Evolutionary conservation across 2,329 filamentous ascomycete species (phyloP), one percentile per base, ranked within the genome.

Genomic region (Helotiales sp.): DNA sequence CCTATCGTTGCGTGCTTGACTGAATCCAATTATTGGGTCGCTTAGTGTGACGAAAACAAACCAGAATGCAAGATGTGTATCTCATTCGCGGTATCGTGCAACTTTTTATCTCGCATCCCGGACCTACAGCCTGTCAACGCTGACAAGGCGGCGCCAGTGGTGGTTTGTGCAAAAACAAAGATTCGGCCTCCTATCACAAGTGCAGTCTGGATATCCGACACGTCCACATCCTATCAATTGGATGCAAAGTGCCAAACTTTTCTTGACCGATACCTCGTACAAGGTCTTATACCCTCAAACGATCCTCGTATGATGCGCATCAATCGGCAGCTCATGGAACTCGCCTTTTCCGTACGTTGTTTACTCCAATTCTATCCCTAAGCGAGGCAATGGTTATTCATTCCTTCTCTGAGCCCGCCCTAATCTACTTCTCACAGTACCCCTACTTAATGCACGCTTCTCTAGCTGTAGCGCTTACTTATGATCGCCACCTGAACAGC

Each of bases 11-110:
- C n/a, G n/a, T n/a, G n/a, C n/a, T n/a, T n/a, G 10, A 40, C 37
- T 40, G 37, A 40, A n/a, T n/a, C 10, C 8, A 3, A 40, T 40
- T 11, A 15, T 15, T 40, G 15, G 37, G 37, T 15, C 37, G 13
- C 13, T 40, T 40, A 40, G 37, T 40, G 37, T 17, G 37, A 40
- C 17, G 37, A 87, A 71, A 68, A 71, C 6, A 82, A 79, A 30
- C 85, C 85, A 0, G 13, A 74, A 0, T 87, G 84, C 70, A 76
- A 77, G 32, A 82, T 80, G 64, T 87, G 85, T 69, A 55, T 75
- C 13, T 71, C 77, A 1, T 84, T 80, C 60, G 80, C 83, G n/a
- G 80, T 85, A 13, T 75, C 78, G 8, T 86, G 84, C 75, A 78
- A 79, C 61, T 86, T 84, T 69, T 77, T 79, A 6, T 69, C 75